Evolutionary conservation across 192 early-diverging fungal species (phyloP), one percentile per base, ranked within the genome.

Genomic region (Chytriomyces sp.): DNA sequence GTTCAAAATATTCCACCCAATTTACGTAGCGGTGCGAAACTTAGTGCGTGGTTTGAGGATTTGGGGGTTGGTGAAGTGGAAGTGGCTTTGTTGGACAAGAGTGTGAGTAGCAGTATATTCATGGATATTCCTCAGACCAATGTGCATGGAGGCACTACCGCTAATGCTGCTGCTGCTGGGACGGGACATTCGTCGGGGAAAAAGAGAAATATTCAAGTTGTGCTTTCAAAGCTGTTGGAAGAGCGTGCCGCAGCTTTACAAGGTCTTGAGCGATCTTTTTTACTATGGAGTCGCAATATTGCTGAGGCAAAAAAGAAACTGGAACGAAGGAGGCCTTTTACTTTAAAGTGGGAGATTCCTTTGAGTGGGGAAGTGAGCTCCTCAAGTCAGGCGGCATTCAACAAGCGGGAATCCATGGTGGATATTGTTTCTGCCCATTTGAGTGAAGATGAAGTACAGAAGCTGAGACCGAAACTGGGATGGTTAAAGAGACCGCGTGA

Each of bases 61-160:
- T 69, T 89, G 20, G 81, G 74, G 13, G 61, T 89, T 63, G 86
- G 88, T 10, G 78, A 80, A 59, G 80, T 89, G 7, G 79, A 86
- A 48, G 72, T 60, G n/a, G 86, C 79, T 4, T 48, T 75, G 11
- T 68, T 89, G 62, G 84, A 88, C 69, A 48, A 73, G n/a, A 76
- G 75, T 46, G 59, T 79, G 13, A 69, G 75, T 6, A 67, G 43
- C 10, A 45, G 43, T 9, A 35, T 35, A 35, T 13, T 13, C 18
- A 16, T 28, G 10, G 50, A 20, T 53, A 35, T 35, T 35, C 35
- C 35, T 35, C 35, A 35, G 35, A 57, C 53, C 13, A 57, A 20
- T 57, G 53, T 0, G 53, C 16, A 57, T 13, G 20, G 53, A n/a
- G 2, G 43, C 7, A 18, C 11, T 28, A 2, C 53, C 7, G 24